Percentiles rank a stretch among this genome's conserved stretches.
phyloP scores from a whole-genome alignment of 2,329 filamentous ascomycete species.

The Clonostachys solani region DNA sequence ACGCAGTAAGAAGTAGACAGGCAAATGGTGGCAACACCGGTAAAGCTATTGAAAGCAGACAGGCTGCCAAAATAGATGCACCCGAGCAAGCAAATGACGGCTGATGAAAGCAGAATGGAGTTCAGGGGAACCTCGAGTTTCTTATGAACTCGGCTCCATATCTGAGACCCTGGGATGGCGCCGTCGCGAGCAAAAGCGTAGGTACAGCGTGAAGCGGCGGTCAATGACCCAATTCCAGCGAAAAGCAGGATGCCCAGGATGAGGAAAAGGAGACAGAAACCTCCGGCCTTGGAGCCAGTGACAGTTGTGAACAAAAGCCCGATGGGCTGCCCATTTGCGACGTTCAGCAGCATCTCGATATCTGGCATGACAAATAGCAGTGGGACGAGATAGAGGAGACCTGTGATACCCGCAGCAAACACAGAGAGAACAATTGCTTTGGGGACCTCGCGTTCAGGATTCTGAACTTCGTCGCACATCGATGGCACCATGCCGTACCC shows the following conservation, averaged over 20 bases:
- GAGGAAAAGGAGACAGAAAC: slow-evolving; percentile 71
- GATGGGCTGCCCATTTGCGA: slow-evolving; percentile 71
- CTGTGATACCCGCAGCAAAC: slow-evolving; percentile 59
- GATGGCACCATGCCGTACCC: slow-evolving; percentile 49
- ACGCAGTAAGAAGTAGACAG: slow-evolving; percentile 72
- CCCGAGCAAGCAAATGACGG: slow-evolving; percentile 66
- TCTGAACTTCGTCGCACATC: slow-evolving; percentile 58
- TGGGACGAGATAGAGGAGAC: slow-evolving; percentile 62
- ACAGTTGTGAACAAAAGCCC: slow-evolving; percentile 71
- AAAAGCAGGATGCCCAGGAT: slow-evolving; percentile 76
- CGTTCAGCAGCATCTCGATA: slow-evolving; percentile 56
- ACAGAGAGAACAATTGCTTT: slow-evolving; percentile 66
- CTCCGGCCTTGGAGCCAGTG: slow-evolving; percentile 67
- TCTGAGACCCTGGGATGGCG: slow-evolving; percentile 63
- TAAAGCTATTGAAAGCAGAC: slow-evolving; percentile 77
- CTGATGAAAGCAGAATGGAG: slow-evolving; percentile 63
- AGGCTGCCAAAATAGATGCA: slow-evolving; percentile 76
- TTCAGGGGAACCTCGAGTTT: slow-evolving; percentile 65
- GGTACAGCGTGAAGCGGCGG: slow-evolving; percentile 69
- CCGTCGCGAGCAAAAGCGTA: slow-evolving; percentile 75
- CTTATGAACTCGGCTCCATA: slow-evolving; percentile 64
- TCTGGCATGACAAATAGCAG: slow-evolving; percentile 73
- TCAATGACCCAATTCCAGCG: slow-evolving; percentile 72
- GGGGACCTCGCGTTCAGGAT: slow-evolving; percentile 57
- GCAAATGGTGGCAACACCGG: slow-evolving; percentile 75